Conservation (phyloP, 106 monocot species). For the Dendrobium chrysotoxum region DNA sequence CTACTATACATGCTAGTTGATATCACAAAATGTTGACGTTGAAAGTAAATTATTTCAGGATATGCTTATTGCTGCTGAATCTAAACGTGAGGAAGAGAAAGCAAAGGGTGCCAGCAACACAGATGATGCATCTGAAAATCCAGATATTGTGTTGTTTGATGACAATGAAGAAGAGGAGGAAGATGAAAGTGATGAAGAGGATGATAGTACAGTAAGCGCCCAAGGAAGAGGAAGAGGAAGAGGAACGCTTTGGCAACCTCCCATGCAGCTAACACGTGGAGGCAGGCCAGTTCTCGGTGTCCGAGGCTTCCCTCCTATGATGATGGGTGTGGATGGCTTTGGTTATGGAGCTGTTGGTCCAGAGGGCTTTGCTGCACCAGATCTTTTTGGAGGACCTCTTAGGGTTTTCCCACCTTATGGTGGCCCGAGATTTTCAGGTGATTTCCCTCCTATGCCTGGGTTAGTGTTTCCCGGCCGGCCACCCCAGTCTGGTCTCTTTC, state of each 20-base stretch:
- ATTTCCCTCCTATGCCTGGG: conserved; percentile 33
- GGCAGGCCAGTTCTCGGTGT: conserved; percentile 55
- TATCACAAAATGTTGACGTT: background rate
- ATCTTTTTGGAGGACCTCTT: conserved; percentile 58
- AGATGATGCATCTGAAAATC: conserved; percentile 65
- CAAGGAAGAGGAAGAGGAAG: conserved; percentile 62
- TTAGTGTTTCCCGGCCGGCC: conserved; percentile 50
- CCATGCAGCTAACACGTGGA: conserved; percentile 61
- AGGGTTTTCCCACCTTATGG: conserved; percentile 61
- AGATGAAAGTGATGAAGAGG: conserved; percentile 87
- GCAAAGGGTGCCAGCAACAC: conserved; percentile 61
- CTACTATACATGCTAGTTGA: background rate
- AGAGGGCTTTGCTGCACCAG: conserved; percentile 54
- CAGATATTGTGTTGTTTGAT: conserved; percentile 89
- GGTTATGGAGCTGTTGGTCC: conserved; percentile 28
- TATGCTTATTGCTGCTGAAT: conserved; percentile 76
- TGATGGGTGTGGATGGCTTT: conserved; percentile 87
- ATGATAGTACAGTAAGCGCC: conserved; percentile 26
- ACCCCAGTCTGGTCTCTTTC: conserved; percentile 51
- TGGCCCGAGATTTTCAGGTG: conserved; percentile 58
- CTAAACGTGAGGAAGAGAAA: conserved; percentile 93
- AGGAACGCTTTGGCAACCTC: conserved; percentile 74
- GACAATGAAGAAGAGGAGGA: conserved; percentile 98
- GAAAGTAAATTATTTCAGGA: conserved; percentile 32
- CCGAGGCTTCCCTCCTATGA: conserved; percentile 71